These are phyloP conservation scores for Aspergillus felis DNA, from an alignment of 2,329 filamentous ascomycete species.

Conservation along the genomic window DNA sequence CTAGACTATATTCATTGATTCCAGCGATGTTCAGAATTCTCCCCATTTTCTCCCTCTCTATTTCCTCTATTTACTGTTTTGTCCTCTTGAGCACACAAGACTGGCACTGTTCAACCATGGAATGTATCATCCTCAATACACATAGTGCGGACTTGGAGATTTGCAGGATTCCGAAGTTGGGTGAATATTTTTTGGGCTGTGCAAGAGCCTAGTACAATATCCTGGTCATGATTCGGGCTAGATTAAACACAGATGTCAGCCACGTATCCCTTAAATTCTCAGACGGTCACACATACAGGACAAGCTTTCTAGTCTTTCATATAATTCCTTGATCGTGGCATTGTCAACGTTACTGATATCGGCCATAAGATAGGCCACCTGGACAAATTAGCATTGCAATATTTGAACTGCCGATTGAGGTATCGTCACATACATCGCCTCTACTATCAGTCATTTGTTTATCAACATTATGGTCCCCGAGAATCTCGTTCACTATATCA, in stretches of 20 bases:
- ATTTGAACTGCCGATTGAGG: background rate
- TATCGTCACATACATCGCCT: constrained; percentile 63
- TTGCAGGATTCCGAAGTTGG: constrained; percentile 17
- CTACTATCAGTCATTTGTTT: constrained; percentile 97
- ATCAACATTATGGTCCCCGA: constrained; percentile 94
- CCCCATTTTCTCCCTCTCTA: no score
- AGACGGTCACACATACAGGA: constrained; percentile 59
- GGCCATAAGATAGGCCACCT: constrained; percentile 94
- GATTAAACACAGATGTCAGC: constrained; percentile 7
- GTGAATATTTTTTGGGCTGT: background rate
- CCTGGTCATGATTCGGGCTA: constrained; percentile 46
- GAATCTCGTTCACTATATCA: constrained; percentile 77
- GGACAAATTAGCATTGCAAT: constrained; percentile 9
- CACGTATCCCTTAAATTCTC: background rate
- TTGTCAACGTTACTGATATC: constrained; percentile 86
- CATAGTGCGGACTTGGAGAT: background rate
- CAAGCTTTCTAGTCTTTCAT: constrained; percentile 74
- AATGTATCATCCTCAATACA: background rate
- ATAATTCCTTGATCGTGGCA: constrained; percentile 79
- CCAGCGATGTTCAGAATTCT: background rate
- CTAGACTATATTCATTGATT: background rate
- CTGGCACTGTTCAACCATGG: background rate
- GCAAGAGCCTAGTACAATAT: constrained; percentile 37
- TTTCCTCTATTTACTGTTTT: background rate
- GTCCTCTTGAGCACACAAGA: background rate